phyloP scores from a whole-genome alignment of 306 rosid genomes.

The Lotus japonicus region DNA sequence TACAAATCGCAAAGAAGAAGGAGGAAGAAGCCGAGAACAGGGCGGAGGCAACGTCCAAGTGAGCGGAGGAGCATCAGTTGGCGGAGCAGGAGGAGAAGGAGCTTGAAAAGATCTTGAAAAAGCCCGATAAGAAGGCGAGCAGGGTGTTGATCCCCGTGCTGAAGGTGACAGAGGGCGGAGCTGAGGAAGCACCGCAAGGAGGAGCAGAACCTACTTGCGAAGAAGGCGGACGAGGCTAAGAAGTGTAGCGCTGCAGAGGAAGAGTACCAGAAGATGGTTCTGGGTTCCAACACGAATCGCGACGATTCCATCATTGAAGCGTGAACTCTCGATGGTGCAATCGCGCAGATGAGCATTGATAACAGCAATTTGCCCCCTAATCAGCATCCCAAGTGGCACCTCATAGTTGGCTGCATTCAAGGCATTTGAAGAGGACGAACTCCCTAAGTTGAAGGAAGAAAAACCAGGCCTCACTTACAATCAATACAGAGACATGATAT shows the following conservation, averaged over 20 bases:
- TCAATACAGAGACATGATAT: constrained; percentile 92
- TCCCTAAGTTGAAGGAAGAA: constrained; percentile 83
- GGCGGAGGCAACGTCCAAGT: constrained; percentile 65
- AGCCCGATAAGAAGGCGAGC: constrained; percentile 78
- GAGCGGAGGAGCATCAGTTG: constrained; percentile 80
- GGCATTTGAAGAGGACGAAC: constrained; percentile 99
- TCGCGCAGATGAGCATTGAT: constrained; percentile 52
- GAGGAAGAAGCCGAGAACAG: constrained; percentile 93
- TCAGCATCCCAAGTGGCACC: constrained; percentile 88
- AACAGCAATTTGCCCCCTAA: constrained; percentile 63
- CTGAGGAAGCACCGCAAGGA: constrained; percentile 52
- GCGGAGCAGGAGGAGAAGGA: constrained; percentile 94
- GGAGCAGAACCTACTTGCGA: constrained; percentile 55
- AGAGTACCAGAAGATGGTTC: constrained; percentile 86
- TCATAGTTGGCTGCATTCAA: constrained; percentile 92
- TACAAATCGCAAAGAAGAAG: constrained; percentile 83
- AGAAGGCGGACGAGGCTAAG: constrained; percentile 60
- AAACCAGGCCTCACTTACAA: constrained; percentile 96
- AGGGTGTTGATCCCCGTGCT: constrained; percentile 77
- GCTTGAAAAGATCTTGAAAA: constrained; percentile 56
- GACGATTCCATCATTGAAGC: constrained; percentile 87
- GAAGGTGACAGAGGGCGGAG: constrained; percentile 84
- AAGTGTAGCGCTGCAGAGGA: constrained; percentile 81
- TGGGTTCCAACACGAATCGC: constrained; percentile 70
- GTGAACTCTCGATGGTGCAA: constrained; percentile 75